Evolutionary conservation across 305 asterid genomes (phyloP).

Genomic region (Salvia sclarea): DNA sequence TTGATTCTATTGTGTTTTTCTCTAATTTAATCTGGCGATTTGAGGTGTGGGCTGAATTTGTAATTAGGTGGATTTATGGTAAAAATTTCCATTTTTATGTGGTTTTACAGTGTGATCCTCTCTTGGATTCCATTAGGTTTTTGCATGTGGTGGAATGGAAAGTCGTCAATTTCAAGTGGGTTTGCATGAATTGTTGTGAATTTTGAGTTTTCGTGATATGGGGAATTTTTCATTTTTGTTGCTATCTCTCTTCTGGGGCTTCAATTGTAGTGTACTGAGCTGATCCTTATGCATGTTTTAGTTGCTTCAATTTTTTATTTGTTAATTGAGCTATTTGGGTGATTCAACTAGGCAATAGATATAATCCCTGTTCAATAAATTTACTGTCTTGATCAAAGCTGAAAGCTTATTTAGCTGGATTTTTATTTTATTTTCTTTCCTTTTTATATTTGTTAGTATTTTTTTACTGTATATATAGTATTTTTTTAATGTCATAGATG

Average conservation of each 20-base stretch:
- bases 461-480: background rate
- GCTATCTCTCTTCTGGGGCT: conserved; percentile 15
- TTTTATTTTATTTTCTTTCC: background rate
- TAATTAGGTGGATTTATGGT: conserved; percentile 28
- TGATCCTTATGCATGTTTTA: conserved; percentile 16
- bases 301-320: conserved; percentile 20
- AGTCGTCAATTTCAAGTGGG: conserved; percentile 31
- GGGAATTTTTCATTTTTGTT: conserved; percentile 26
- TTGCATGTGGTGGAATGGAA: conserved; percentile 26
- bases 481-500: background rate
- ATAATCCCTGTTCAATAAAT: background rate
- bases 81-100: conserved; percentile 31
- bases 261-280: conserved; percentile 13
- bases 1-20: conserved; percentile 17
- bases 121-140: conserved; percentile 31
- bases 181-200: conserved; percentile 27
- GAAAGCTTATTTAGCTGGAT: background rate
- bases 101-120: conserved; percentile 34
- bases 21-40: background rate
- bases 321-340: conserved; percentile 16
- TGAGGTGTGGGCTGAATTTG: conserved; percentile 24
- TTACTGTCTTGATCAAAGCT: conserved; percentile 1
- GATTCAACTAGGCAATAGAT: conserved; percentile 8
- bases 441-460: background rate
- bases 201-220: conserved; percentile 27